Base-by-base conservation (phyloP, 768 basidiomycete species). In the Russula earlei region DNA sequence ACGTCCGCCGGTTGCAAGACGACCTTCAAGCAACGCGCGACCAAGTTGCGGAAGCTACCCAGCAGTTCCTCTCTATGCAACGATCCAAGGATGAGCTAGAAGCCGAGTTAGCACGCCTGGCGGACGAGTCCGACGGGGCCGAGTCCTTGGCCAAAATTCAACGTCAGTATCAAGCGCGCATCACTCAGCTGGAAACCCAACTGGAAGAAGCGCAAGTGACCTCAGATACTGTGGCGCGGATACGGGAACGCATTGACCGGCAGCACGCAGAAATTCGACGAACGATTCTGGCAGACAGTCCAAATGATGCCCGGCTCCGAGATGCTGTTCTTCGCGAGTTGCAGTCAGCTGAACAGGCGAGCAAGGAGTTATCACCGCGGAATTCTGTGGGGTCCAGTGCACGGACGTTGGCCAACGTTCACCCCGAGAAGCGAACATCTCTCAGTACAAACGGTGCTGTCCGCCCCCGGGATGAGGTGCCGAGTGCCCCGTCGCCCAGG, bases 241-340 rank as follows among this genome's bases (percentile, higher is more conserved):
- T 86, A 62, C 79, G 75, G 61, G 79, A 81, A 36, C 80, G 76
- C 44, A 76, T 87, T 29, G 80, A 82, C 61, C 77, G 75, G 15
- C 84, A 87, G 52, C 85, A 86, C 64, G 77, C 77, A n/a, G 85
- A 88, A 58, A 77, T 88, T 40, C 80, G 84, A 5, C 73, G 78
- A n/a, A 72, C 87, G 22, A 78, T 87, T 52, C 73, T 78, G 70
- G 73, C 72, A 43, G 77, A 75, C 48, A 75, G 75, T 11, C 77
- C 82, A 9, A 74, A 75, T 36, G 85, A 86, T 57, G 77, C 77
- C 33, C 70, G 75, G 4, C 83, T 87, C 74, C 81, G 83, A 48
- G 71, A 75, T 20, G 77, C 79, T 17, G 69, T 88, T 5, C 70
- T 87, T 22, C 76, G 75, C 29, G 84, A 87, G 62, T 74, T 88